Evolutionary conservation across 257 asterid species (phyloP).

Genomic region (Phtheirospermum japonicum): DNA sequence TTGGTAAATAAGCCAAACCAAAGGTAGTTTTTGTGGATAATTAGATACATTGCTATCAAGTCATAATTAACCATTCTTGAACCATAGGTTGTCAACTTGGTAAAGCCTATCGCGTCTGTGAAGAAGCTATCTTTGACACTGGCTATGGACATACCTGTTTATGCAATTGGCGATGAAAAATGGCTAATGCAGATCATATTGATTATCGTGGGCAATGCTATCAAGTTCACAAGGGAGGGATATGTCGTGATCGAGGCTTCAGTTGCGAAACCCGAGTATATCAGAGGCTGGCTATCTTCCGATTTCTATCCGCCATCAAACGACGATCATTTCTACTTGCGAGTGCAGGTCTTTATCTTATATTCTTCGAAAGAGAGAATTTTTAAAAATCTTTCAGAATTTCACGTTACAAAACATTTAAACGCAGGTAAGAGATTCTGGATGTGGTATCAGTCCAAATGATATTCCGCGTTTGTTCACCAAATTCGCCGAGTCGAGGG

Average conservation of each 20-base stretch:
- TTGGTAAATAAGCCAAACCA: too few relatives aligned
- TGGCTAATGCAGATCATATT: conserved; percentile 58
- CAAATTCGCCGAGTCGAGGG: conserved; percentile 42
- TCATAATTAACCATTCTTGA: too few relatives aligned
- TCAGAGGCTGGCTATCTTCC: conserved; percentile 46
- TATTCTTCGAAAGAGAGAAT: neutral
- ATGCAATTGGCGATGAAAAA: conserved; percentile 63
- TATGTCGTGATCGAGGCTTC: conserved; percentile 50
- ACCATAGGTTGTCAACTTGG: conserved; percentile 54
- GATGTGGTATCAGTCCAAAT: conserved; percentile 53
- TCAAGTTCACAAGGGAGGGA: conserved; percentile 73
- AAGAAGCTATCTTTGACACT: conserved; percentile 54
- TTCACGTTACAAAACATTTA: neutral
- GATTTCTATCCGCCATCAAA: conserved; percentile 39
- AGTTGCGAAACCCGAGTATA: conserved; percentile 50
- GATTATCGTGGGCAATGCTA: conserved; percentile 59
- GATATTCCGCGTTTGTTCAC: conserved; percentile 60
- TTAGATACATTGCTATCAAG: too few relatives aligned
- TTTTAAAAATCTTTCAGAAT: neutral
- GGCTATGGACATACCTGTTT: conserved; percentile 52
- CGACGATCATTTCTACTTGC: conserved; percentile 53
- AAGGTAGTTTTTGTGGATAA: too few relatives aligned
- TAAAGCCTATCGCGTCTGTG: conserved; percentile 68
- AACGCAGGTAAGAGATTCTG: conserved; percentile 60
- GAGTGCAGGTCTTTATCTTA: conserved; percentile 50